These are phyloP conservation scores for Myriosclerotinia curreyana DNA, from an alignment of 2,329 filamentous ascomycete species.

Conservation along the genomic window DNA sequence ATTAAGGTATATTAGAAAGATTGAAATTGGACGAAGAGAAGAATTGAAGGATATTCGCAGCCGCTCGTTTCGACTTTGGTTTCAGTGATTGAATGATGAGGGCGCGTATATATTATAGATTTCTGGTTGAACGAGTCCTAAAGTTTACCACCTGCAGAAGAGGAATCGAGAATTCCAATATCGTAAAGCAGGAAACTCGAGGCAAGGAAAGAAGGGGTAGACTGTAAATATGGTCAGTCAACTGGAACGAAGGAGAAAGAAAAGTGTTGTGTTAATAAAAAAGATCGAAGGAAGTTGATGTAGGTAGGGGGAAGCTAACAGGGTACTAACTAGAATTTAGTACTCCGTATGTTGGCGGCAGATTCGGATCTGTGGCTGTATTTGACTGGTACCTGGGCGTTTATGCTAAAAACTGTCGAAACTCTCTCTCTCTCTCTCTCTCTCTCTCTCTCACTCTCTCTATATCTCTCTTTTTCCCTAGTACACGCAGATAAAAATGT, in stretches of 20 bases:
- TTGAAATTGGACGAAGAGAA: constrained; percentile 7
- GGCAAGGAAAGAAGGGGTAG: constrained; percentile 31
- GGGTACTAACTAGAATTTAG: constrained; percentile 7
- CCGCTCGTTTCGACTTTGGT: constrained; percentile 22
- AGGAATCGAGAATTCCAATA: constrained; percentile 26
- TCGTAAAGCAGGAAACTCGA: constrained; percentile 23
- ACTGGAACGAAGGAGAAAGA: constrained; percentile 16
- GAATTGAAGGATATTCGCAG: constrained; percentile 16
- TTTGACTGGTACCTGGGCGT: constrained; percentile 16
- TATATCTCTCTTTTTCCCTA: not conserved
- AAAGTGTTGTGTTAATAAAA: constrained; percentile 9
- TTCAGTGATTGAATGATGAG: constrained; percentile 15
- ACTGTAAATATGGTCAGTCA: constrained; percentile 22
- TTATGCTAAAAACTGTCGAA: constrained; percentile 17
- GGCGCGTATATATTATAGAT: constrained; percentile 24
- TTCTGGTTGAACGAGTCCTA: constrained; percentile 17
- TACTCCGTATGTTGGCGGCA: constrained; percentile 16
- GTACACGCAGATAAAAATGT: constrained; percentile 2
- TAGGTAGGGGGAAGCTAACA: constrained; percentile 12
- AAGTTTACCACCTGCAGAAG: constrained; percentile 15
- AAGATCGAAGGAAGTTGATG: constrained; percentile 5
- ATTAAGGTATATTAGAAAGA: constrained; percentile 13
- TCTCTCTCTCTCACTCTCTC: too few relatives aligned
- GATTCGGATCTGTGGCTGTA: constrained; percentile 22
- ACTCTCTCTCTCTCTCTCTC: not conserved